A percentile compares a stretch with the other conserved stretches of the same genome.
Conservation (phyloP, 768 basidiomycete species). For the Suillus americanus region DNA sequence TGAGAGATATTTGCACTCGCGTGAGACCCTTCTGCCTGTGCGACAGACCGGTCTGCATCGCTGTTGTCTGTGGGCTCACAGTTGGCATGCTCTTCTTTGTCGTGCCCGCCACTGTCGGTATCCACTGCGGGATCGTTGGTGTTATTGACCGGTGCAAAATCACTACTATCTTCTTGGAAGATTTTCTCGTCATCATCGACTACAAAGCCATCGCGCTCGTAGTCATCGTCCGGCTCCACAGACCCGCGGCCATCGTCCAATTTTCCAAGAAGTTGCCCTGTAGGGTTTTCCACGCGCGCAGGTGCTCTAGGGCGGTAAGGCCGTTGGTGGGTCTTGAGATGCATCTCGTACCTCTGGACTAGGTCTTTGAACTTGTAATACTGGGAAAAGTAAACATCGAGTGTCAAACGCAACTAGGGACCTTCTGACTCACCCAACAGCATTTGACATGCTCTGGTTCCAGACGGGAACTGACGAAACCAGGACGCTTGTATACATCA, state of each 20-base stretch:
- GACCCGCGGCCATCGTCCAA: constrained; percentile 1
- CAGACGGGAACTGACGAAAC: constrained; percentile 17
- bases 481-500: constrained; percentile 7
- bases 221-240: neutral
- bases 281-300: neutral
- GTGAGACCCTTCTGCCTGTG: neutral
- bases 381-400: neutral
- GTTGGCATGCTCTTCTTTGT: neutral
- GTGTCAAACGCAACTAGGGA: neutral
- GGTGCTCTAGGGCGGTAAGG: neutral
- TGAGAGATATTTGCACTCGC: neutral
- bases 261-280: constrained; percentile 2
- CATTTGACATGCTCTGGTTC: neutral
- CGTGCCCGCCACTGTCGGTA: neutral
- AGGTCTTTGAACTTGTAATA: constrained; percentile 1
- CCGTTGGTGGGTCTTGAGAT: neutral
- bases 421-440: neutral
- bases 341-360: neutral
- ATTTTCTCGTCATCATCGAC: constrained; percentile 1
- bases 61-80: neutral
- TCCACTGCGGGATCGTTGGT: neutral
- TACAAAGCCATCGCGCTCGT: neutral
- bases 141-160: neutral
- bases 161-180: neutral
- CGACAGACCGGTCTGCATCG: neutral